Evolutionary conservation across 176 grass and related monocot species (phyloP).

Genomic region (Guadua angustifolia): DNA sequence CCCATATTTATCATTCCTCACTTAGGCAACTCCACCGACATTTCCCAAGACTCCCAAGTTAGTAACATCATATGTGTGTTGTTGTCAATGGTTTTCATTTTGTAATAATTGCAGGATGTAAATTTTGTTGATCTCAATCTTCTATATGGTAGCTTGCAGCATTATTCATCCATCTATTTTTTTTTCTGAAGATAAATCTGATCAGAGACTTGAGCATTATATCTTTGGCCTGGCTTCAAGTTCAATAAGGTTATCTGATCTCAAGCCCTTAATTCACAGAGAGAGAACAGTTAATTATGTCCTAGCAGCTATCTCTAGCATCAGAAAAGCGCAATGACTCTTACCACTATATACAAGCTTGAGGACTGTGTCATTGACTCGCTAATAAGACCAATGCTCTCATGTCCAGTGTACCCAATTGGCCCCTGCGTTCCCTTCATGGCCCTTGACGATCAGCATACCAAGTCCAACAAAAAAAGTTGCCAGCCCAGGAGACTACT

Average conservation of each 20-base stretch:
- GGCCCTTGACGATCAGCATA: constrained; percentile 14
- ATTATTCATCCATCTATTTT: constrained; percentile 30
- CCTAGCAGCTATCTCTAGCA: constrained; percentile 28
- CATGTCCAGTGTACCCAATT: constrained; percentile 51
- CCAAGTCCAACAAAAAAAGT: constrained; percentile 9
- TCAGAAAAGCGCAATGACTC: constrained; percentile 45
- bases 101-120: background rate
- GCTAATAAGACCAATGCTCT: constrained; percentile 24
- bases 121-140: background rate
- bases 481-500: constrained; percentile 30
- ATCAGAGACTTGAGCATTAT: constrained; percentile 45
- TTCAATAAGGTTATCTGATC: constrained; percentile 49
- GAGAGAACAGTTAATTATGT: constrained; percentile 29
- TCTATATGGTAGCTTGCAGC: background rate
- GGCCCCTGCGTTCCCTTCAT: constrained; percentile 53
- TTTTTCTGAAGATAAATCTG: constrained; percentile 40
- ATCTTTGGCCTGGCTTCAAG: constrained; percentile 28
- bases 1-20: background rate
- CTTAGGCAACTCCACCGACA: background rate
- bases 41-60: background rate
- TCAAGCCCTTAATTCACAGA: constrained; percentile 43
- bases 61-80: background rate
- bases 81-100: constrained; percentile 23
- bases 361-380: constrained; percentile 49
- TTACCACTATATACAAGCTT: constrained; percentile 57